A percentile compares a stretch with the other conserved stretches of the same genome.
Evolutionary conservation across 2,329 filamentous ascomycete genomes (phyloP).

Genomic region (Lachnellula occidentalis): DNA sequence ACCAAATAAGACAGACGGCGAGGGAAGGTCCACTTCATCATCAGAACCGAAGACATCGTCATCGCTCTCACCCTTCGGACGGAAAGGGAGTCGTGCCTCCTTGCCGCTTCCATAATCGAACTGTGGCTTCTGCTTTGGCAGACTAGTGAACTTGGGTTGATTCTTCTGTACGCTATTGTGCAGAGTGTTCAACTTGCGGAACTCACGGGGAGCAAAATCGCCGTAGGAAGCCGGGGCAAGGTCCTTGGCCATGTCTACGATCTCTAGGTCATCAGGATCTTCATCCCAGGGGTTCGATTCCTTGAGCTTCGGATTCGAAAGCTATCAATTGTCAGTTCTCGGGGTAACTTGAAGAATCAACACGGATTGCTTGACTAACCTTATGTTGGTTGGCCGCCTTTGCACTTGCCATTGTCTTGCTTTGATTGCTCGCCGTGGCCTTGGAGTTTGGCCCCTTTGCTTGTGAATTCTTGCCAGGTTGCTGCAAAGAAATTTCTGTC

Average conservation of each 20-base stretch:
- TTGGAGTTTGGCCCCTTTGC: not conserved
- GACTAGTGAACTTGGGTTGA: conserved; percentile 9
- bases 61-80: not conserved
- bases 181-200: conserved; percentile 28
- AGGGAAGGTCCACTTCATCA: conserved; percentile 36
- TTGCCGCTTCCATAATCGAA: conserved; percentile 24
- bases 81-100: conserved; percentile 20
- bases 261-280: conserved; percentile 21
- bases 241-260: conserved; percentile 26
- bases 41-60: conserved; percentile 13
- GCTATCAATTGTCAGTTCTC: not conserved
- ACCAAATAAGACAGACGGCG: conserved; percentile 30
- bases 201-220: conserved; percentile 21
- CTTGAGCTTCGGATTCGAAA: conserved; percentile 12
- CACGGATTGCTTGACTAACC: not conserved
- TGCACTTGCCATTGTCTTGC: not conserved
- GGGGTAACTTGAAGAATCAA: not conserved
- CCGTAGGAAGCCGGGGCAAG: conserved; percentile 13
- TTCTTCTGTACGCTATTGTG: conserved; percentile 26
- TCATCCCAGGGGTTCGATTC: not conserved
- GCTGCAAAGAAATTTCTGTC: not conserved
- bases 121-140: conserved; percentile 24
- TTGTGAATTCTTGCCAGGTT: not conserved
- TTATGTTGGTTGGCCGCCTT: not conserved
- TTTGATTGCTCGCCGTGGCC: not conserved